Percentiles rank a stretch among this genome's conserved stretches.
Evolutionary conservation across 129 eudicot species (phyloP).

Genomic region (Centella asiatica): DNA sequence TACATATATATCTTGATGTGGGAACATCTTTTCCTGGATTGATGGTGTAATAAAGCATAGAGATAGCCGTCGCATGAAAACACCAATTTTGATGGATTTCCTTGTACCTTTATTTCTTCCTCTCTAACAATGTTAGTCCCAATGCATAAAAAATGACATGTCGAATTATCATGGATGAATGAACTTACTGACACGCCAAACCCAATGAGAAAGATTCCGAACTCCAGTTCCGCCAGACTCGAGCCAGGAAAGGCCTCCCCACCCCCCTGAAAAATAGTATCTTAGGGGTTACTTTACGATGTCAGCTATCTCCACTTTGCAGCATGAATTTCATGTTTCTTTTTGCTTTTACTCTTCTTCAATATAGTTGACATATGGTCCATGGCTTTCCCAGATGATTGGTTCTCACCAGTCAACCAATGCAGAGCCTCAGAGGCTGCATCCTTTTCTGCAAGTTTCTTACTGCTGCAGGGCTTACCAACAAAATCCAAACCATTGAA

Average conservation of each 20-base stretch:
- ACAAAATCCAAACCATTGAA: slow-evolving; percentile 82
- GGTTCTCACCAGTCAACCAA: slow-evolving; percentile 76
- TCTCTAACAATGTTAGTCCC: no score
- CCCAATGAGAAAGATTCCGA: neutral
- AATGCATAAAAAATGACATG: neutral
- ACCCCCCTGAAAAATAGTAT: neutral
- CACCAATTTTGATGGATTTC: no score
- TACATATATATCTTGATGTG: no score
- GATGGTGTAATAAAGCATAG: no score
- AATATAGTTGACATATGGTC: slow-evolving; percentile 54
- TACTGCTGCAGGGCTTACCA: slow-evolving; percentile 65
- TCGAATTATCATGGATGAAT: neutral
- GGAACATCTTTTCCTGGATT: no score
- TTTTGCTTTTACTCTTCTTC: slow-evolving; percentile 57
- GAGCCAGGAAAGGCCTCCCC: neutral
- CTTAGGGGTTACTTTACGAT: neutral
- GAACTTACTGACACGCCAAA: neutral
- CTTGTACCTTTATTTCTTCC: no score
- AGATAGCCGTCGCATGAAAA: no score
- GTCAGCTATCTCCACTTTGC: slow-evolving; percentile 45
- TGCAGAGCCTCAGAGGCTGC: slow-evolving; percentile 83
- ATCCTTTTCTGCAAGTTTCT: slow-evolving; percentile 81
- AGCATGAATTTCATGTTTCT: slow-evolving; percentile 30
- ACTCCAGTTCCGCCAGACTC: neutral
- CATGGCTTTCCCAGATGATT: slow-evolving; percentile 40